A percentile compares a stretch with the other conserved stretches of the same genome.
phyloP scores from a whole-genome alignment of 2,329 filamentous ascomycete genomes.

The Incumbomyces delicatus region DNA sequence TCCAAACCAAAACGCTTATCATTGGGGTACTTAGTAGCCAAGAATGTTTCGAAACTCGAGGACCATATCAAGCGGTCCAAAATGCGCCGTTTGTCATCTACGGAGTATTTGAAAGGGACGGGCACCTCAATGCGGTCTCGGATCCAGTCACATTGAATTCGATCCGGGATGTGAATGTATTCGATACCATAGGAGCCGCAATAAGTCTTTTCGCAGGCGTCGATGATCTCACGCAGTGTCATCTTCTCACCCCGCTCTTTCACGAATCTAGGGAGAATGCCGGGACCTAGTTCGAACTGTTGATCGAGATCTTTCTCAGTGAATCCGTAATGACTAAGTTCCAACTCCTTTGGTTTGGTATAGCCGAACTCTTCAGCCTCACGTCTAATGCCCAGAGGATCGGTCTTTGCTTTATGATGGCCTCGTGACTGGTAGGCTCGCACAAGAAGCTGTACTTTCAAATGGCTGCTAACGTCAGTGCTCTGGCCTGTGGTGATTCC shows the following conservation, averaged over 20 bases:
- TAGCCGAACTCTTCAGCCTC: slow-evolving; percentile 76
- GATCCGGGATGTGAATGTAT: slow-evolving; percentile 97
- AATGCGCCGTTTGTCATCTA: slow-evolving; percentile 96
- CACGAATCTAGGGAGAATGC: slow-evolving; percentile 90
- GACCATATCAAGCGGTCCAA: slow-evolving; percentile 97
- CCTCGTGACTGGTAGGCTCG: slow-evolving; percentile 96
- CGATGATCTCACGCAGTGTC: slow-evolving; percentile 90
- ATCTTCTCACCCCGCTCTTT: slow-evolving; percentile 84
- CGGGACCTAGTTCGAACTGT: slow-evolving; percentile 84
- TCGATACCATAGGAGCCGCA: slow-evolving; percentile 95
- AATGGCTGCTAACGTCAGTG: slow-evolving; percentile 82
- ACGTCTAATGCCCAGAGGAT: slow-evolving; percentile 86
- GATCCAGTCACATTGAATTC: slow-evolving; percentile 97
- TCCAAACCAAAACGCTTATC: slow-evolving; percentile 99
- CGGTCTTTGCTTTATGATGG: slow-evolving; percentile 96
- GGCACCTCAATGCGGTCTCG: slow-evolving; percentile 90
- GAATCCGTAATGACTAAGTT: slow-evolving; percentile 90
- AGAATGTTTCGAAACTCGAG: slow-evolving; percentile 91
- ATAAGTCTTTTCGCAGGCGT: slow-evolving; percentile 88
- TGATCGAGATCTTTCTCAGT: slow-evolving; percentile 86
- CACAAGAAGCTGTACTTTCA: slow-evolving; percentile 95
- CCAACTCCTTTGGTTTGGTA: slow-evolving; percentile 81
- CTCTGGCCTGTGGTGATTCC: slow-evolving; percentile 42
- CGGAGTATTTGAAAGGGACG: slow-evolving; percentile 89
- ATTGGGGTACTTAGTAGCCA: slow-evolving; percentile 96